phyloP scores from a whole-genome alignment of 495 filamentous ascomycete species.

The Umbilicaria muhlenbergii region DNA sequence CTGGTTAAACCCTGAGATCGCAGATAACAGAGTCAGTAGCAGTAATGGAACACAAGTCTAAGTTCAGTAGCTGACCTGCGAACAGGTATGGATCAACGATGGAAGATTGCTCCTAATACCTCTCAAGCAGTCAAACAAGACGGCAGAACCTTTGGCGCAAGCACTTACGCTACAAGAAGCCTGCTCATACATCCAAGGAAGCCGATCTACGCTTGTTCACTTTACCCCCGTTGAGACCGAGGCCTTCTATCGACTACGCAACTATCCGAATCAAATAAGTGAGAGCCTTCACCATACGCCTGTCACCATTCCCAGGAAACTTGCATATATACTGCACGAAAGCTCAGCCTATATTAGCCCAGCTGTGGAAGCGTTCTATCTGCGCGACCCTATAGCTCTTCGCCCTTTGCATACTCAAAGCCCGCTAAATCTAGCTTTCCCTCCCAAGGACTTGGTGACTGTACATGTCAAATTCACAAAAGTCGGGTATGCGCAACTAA shows the following conservation, averaged over 20 bases:
- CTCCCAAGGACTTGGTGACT: constrained; percentile 62
- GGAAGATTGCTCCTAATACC: constrained; percentile 66
- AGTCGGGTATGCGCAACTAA: constrained; percentile 80
- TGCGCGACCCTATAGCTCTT: constrained; percentile 69
- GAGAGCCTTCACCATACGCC: constrained; percentile 56
- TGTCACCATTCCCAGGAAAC: constrained; percentile 59
- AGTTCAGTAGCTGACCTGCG: background rate
- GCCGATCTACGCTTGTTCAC: constrained; percentile 38
- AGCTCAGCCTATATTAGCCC: constrained; percentile 61
- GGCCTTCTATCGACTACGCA: constrained; percentile 71
- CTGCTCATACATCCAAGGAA: constrained; percentile 34
- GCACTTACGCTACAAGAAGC: constrained; percentile 46
- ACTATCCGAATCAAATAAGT: constrained; percentile 61
- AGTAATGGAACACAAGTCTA: background rate
- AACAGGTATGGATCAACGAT: constrained; percentile 58
- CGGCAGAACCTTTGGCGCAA: constrained; percentile 21
- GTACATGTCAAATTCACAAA: constrained; percentile 69
- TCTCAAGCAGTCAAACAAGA: constrained; percentile 18
- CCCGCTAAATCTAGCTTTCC: constrained; percentile 37
- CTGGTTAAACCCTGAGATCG: constrained; percentile 87
- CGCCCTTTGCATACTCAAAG: constrained; percentile 44
- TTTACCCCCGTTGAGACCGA: constrained; percentile 66
- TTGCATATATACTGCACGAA: constrained; percentile 66
- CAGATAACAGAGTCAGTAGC: constrained; percentile 52
- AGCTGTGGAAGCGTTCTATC: constrained; percentile 82